Evolutionary conservation across 1,284 basidiomycete genomes (phyloP), one percentile per base, ranked within the genome.

Genomic region (Trichosporon sp.): DNA sequence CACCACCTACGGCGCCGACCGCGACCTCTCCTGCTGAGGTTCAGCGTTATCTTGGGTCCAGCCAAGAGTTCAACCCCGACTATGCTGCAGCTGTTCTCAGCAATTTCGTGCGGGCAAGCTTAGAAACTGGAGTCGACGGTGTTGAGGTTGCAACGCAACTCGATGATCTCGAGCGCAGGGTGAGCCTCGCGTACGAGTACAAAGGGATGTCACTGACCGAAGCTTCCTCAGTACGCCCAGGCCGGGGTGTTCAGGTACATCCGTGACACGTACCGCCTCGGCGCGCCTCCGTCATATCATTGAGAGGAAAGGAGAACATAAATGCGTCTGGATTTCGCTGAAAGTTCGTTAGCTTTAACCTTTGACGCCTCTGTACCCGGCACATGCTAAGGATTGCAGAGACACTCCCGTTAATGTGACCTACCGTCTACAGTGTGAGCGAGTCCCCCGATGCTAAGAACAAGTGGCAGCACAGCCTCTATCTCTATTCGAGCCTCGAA

Each of bases 21-120:
- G 58, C 64, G 38, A 65, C 64, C 25, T 62, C 56, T 18, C 15
- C 64, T 13, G 12, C 56, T 21, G 69, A 70, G 53, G 69, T 70
- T 13, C 31, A 62, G 66, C 35, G 56, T n/a, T 66, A 66, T n/a
- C 66, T 70, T 13, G 65, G 65, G n/a, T 8, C 69, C 6, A 60
- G 67, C 42, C 69, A 70, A 62, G 65, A 65, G 58, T 67, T 56
- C 25, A 66, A 70, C 63, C 65, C 69, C 23, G 29, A 65, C 31
- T 70, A 70, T 47, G 69, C 69, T 8, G 56, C 21, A 5, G 69
- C 69, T 0, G 69, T 70, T 12, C 65, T 70, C 12, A 31, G 62
- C 63, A 42, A 66, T 12, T 70, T 62, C 44, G 69, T 70, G 12
- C 63, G 60, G 15, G 27, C 56, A 3, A 60, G 56, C n/a, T 18